These are phyloP conservation scores for Solanum chacoense DNA, from an alignment of 305 asterid genomes.

Conservation along the genomic window DNA sequence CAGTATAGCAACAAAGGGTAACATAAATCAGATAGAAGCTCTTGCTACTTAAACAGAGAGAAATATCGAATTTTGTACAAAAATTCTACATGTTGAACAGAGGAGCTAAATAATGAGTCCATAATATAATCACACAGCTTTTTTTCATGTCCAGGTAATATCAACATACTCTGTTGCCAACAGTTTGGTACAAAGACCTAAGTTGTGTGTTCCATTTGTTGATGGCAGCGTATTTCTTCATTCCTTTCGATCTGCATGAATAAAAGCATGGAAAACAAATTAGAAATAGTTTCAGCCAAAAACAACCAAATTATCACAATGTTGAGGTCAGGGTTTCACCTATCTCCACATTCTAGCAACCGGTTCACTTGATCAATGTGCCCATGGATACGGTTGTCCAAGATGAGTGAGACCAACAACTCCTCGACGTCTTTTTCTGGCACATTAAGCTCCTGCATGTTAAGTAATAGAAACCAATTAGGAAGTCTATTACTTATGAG, in stretches of 20 bases:
- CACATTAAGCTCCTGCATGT: conserved; percentile 81
- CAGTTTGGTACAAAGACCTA: conserved; percentile 60
- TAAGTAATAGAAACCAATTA: not conserved
- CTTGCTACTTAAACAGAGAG: not conserved
- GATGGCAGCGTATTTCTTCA: conserved; percentile 79
- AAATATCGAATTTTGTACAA: not conserved
- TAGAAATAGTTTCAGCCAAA: not conserved
- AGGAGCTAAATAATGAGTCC: not conserved
- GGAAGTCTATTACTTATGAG: not conserved
- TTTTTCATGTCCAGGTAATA: conserved; percentile 33
- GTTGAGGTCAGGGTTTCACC: conserved; percentile 21
- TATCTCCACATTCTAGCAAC: conserved; percentile 89
- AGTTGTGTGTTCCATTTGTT: conserved; percentile 97
- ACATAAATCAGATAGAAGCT: not conserved
- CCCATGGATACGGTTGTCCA: conserved; percentile 87
- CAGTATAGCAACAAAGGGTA: not conserved
- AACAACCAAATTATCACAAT: not conserved
- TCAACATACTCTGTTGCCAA: conserved; percentile 66
- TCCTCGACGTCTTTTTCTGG: conserved; percentile 94
- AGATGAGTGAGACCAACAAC: conserved; percentile 77
- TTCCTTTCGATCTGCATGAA: conserved; percentile 69
- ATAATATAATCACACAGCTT: not conserved
- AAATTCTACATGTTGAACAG: not conserved
- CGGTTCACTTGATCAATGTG: conserved; percentile 98
- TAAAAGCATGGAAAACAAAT: not conserved